Evolutionary conservation across 257 asterid species (phyloP), one percentile per base, ranked within the genome.

Genomic region (Gynochthodes officinalis): DNA sequence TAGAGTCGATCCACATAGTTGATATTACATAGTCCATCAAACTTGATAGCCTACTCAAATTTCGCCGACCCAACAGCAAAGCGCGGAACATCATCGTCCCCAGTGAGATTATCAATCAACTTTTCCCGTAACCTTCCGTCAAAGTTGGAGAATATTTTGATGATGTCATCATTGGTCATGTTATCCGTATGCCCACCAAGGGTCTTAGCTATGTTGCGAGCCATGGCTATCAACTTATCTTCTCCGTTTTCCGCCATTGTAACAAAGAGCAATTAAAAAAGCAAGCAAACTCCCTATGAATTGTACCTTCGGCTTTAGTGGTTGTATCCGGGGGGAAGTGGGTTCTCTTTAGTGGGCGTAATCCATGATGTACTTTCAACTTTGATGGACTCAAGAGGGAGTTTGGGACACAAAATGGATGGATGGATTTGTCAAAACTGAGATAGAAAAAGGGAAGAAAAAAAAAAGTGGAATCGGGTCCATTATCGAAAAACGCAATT

Each of bases 201-300:
- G 1, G 97, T 87, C 81, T 87, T 92, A 10, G 99, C 99, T 61
- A 95, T 95, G 85, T 95, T 96, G 62, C 99, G 97, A 13, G 99
- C 99, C 2, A 92, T 93, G 8, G 95, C 97, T 44, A 93, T 89
- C 28, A 93, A 84, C 89, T 93, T 93, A 77, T 93, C 96, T 80
- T 93, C 98, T 4, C 98, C 99, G 85, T 90, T 90, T 64, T 92
- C 99, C 71, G 94, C 93, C 99, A 92, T 92, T 30, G 71, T 46
- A 59, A 0, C 2, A 60, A 33, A 48, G 15, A 48, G 15, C 2
- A 48, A 48, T 2, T 12, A 13, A 13, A 16, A 48, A 48, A 48
- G 15, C 7, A 42, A 42, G 9, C 3, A 42, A 42, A 12, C 48
- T 42, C 13, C n/a, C n/a, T n/a, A n/a, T n/a, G n/a, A n/a, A n/a